phyloP scores from a whole-genome alignment of 2,329 filamentous ascomycete species.

The Teratosphaeria gauchensis region DNA sequence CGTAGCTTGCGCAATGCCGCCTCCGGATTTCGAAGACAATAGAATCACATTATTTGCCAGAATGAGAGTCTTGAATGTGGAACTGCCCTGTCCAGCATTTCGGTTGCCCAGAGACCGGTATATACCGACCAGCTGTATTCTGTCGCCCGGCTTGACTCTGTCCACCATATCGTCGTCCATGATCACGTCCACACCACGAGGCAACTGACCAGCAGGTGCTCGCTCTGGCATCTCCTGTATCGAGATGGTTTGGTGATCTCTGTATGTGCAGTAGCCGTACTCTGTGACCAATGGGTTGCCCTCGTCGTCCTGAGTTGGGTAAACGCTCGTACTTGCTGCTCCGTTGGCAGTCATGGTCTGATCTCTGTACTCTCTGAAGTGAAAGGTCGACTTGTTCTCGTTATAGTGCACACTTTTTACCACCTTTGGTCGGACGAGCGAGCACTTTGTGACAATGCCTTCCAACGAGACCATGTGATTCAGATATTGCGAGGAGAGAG shows the following conservation, averaged over 20 bases:
- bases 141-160: constrained; percentile 85
- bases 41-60: constrained; percentile 92
- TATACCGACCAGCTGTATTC: constrained; percentile 93
- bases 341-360: constrained; percentile 92
- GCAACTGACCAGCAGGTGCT: constrained; percentile 88
- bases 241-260: constrained; percentile 94
- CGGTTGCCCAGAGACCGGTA: constrained; percentile 91
- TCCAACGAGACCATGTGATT: constrained; percentile 97
- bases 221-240: constrained; percentile 99
- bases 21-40: constrained; percentile 90
- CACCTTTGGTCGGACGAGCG: constrained; percentile 91
- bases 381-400: constrained; percentile 74
- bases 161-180: constrained; percentile 95
- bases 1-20: constrained; percentile 78
- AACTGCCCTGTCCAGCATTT: constrained; percentile 81
- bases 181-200: constrained; percentile 90
- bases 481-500: constrained; percentile 75
- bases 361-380: constrained; percentile 83
- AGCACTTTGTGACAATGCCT: constrained; percentile 94
- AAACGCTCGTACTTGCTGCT: constrained; percentile 80
- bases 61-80: constrained; percentile 88
- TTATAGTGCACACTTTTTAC: constrained; percentile 97
- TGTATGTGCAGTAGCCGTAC: constrained; percentile 90
- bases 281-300: constrained; percentile 90
- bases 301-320: constrained; percentile 86